phyloP scores from a whole-genome alignment of 2,329 filamentous ascomycete genomes.

The Chaetomiaceae sp. region DNA sequence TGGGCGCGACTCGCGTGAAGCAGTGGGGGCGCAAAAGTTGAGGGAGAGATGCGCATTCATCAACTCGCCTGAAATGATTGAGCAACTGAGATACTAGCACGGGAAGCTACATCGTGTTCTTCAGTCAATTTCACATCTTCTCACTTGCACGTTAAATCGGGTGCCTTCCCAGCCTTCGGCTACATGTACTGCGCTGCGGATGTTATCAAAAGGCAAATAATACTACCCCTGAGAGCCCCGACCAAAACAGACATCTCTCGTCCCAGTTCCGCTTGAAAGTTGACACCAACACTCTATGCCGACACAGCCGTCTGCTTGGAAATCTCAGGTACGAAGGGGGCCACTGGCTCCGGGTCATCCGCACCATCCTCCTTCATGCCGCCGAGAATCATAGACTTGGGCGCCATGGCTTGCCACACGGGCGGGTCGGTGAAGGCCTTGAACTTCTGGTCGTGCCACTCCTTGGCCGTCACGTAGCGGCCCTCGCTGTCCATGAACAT shows the following conservation, averaged over 20 bases:
- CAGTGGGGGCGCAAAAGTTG: constrained; percentile 1
- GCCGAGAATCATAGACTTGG: constrained; percentile 45
- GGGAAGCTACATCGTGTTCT: too few relatives aligned
- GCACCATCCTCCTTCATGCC: constrained; percentile 42
- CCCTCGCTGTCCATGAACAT: constrained; percentile 54
- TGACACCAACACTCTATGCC: background rate
- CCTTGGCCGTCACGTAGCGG: constrained; percentile 47
- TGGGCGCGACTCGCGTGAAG: background rate
- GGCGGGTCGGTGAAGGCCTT: constrained; percentile 43
- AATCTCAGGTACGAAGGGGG: background rate
- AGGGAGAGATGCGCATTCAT: constrained; percentile 5
- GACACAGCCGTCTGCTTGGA: background rate
- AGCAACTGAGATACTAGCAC: constrained; percentile 4
- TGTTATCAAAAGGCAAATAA: too few relatives aligned
- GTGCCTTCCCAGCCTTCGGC: too few relatives aligned
- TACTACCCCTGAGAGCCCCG: too few relatives aligned
- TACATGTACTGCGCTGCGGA: too few relatives aligned
- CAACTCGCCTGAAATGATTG: constrained; percentile 2
- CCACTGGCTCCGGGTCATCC: constrained; percentile 18
- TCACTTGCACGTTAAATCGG: too few relatives aligned
- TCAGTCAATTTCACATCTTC: too few relatives aligned
- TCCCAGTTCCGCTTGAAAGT: too few relatives aligned
- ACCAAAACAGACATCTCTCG: too few relatives aligned
- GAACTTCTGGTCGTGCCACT: constrained; percentile 55
- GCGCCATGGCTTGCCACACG: constrained; percentile 44